Evolutionary conservation across 179 eudicot genomes (phyloP).

Genomic region (Nepenthes alata): DNA sequence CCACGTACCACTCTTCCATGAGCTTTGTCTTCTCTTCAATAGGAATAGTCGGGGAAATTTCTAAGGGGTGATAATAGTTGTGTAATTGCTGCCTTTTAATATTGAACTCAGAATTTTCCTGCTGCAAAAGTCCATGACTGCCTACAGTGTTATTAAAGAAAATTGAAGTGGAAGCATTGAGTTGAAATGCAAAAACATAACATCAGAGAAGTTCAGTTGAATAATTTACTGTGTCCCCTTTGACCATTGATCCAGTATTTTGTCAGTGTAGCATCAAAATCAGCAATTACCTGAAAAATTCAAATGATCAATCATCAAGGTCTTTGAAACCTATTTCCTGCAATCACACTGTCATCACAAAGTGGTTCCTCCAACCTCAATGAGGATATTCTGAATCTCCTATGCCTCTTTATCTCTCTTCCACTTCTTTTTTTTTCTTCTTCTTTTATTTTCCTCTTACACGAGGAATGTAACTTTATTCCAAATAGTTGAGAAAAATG

Average conservation of each 20-base stretch:
- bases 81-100: constrained; percentile 59
- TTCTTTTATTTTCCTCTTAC: no score
- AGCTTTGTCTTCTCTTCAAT: constrained; percentile 70
- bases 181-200: not conserved
- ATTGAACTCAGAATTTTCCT: constrained; percentile 65
- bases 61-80: constrained; percentile 73
- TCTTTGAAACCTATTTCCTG: not conserved
- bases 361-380: no score
- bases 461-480: no score
- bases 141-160: constrained; percentile 35
- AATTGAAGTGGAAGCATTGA: constrained; percentile 9
- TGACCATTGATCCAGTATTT: constrained; percentile 61
- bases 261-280: constrained; percentile 80
- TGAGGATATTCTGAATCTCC: no score
- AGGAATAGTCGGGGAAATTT: constrained; percentile 69
- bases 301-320: constrained; percentile 5
- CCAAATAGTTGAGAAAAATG: no score
- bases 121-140: constrained; percentile 77
- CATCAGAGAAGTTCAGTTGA: constrained; percentile 1
- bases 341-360: not conserved
- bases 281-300: constrained; percentile 67
- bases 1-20: constrained; percentile 84
- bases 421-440: no score
- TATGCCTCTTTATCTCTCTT: no score
- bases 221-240: constrained; percentile 65